These are phyloP conservation scores for Pichia nakasei DNA, from an alignment of 805 yeast genomes.

Conservation along the genomic window DNA sequence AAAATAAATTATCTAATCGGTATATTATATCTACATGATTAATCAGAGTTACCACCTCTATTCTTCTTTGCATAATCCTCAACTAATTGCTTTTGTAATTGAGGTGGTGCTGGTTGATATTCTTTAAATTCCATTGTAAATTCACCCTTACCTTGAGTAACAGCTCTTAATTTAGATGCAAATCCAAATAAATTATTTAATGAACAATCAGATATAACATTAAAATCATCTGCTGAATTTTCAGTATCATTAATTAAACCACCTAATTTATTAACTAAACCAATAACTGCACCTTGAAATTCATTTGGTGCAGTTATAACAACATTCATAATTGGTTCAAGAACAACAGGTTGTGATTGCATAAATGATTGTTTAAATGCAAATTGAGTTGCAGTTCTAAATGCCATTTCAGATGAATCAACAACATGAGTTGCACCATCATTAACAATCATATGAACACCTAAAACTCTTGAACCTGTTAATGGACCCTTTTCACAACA, in stretches of 20 bases:
- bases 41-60: conserved; percentile 9
- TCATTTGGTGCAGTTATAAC: conserved; percentile 91
- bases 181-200: conserved; percentile 93
- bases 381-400: conserved; percentile 82
- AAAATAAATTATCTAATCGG: too few relatives aligned
- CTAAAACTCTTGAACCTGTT: conserved; percentile 88
- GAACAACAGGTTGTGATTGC: conserved; percentile 73
- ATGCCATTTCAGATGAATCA: conserved; percentile 92
- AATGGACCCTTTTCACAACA: conserved; percentile 94
- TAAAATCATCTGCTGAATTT: conserved; percentile 89
- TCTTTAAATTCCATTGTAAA: conserved; percentile 90
- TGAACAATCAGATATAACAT: conserved; percentile 92
- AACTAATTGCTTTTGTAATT: conserved; percentile 81
- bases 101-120: conserved; percentile 85
- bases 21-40: too few relatives aligned
- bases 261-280: conserved; percentile 81
- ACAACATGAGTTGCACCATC: conserved; percentile 98
- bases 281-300: conserved; percentile 90
- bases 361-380: conserved; percentile 91
- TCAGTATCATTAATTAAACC: conserved; percentile 93
- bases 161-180: conserved; percentile 90
- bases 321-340: conserved; percentile 95
- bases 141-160: conserved; percentile 98
- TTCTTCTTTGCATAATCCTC: conserved; percentile 68
- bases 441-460: conserved; percentile 85